Percentiles rank a stretch among this genome's conserved stretches.
phyloP scores from a whole-genome alignment of 331 rosid species.

The Spiraea crenata region DNA sequence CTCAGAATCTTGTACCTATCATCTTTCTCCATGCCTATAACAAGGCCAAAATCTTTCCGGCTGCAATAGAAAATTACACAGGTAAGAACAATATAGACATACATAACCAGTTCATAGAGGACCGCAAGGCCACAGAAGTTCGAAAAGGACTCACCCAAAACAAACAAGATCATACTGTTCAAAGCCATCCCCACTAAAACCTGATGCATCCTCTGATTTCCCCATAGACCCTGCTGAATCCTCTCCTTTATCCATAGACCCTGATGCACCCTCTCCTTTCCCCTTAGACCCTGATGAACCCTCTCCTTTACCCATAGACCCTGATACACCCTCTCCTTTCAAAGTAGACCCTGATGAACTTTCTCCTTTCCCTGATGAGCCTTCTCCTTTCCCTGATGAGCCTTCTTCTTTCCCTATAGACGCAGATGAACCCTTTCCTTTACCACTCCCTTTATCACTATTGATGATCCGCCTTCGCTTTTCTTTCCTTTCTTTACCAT shows the following conservation, averaged over 20 bases:
- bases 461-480: slow-evolving; percentile 47
- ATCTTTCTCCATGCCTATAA: slow-evolving; percentile 76
- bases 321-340: slow-evolving; percentile 65
- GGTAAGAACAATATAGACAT: slow-evolving; percentile 8
- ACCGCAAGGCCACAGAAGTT: slow-evolving; percentile 22
- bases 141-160: slow-evolving; percentile 64
- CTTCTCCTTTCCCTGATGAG: not conserved
- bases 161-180: slow-evolving; percentile 77
- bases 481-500: slow-evolving; percentile 63
- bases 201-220: slow-evolving; percentile 73
- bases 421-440: slow-evolving; percentile 73
- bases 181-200: slow-evolving; percentile 40
- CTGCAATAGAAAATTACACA: slow-evolving; percentile 48
- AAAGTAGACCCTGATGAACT: slow-evolving; percentile 21
- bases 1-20: slow-evolving; percentile 80
- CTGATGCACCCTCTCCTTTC: slow-evolving; percentile 14
- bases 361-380: not conserved
- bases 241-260: slow-evolving; percentile 52
- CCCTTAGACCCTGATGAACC: slow-evolving; percentile 5
- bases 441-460: slow-evolving; percentile 57
- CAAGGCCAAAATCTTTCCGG: slow-evolving; percentile 83
- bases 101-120: not conserved
- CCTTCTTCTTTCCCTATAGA: slow-evolving; percentile 28
- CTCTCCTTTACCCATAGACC: slow-evolving; percentile 29
- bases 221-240: slow-evolving; percentile 18